Conservation (phyloP, 73 alveolate species). For the Tetrahymena thermophila region DNA sequence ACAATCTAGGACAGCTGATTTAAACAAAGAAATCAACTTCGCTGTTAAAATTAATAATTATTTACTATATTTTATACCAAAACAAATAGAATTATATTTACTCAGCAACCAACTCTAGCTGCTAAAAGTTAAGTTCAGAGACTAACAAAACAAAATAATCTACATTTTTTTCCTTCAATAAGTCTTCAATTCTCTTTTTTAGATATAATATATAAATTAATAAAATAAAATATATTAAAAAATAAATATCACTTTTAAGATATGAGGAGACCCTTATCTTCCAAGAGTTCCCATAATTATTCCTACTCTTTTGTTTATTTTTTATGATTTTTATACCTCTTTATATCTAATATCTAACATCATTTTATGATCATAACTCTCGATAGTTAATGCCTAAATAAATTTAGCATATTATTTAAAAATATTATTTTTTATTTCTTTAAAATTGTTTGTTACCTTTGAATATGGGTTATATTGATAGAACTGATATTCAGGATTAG, state of each 20-base stretch:
- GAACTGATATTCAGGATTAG: slow-evolving; percentile 82
- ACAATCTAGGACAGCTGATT: slow-evolving; percentile 88
- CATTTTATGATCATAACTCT: slow-evolving; percentile 73
- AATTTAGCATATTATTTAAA: neutral
- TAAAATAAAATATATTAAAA: too few species aligned
- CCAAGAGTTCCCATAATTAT: slow-evolving; percentile 98
- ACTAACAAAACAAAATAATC: slow-evolving; percentile 70
- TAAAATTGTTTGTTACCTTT: neutral
- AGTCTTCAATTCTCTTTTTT: slow-evolving; percentile 51
- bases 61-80: neutral
- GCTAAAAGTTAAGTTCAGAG: slow-evolving; percentile 86
- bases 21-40: slow-evolving; percentile 92
- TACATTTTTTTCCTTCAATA: slow-evolving; percentile 61
- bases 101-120: slow-evolving; percentile 50
- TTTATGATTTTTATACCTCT: slow-evolving; percentile 73
- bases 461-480: slow-evolving; percentile 92
- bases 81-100: neutral
- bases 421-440: neutral
- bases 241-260: slow-evolving; percentile 43
- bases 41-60: neutral
- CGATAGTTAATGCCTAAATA: slow-evolving; percentile 65
- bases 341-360: slow-evolving; percentile 81
- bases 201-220: too few species aligned
- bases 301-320: slow-evolving; percentile 65
- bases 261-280: slow-evolving; percentile 94